Percentiles rank a stretch among this genome's conserved stretches.
Evolutionary conservation across 352 stramenopile genomes (phyloP).

Genomic region (Globisporangium irregulare): DNA sequence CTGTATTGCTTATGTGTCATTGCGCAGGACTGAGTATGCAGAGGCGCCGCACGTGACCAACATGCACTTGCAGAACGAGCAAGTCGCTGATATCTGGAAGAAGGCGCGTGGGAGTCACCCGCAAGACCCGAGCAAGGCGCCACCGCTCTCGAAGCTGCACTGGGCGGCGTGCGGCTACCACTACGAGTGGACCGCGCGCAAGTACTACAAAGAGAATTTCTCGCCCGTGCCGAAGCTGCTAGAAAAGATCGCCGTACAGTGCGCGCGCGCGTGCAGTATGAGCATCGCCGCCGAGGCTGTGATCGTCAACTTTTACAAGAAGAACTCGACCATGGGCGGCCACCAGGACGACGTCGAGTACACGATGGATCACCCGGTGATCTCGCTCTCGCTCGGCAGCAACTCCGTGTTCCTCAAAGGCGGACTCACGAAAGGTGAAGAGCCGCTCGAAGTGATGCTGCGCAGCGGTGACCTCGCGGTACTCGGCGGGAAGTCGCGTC

Average conservation of each 20-base stretch:
- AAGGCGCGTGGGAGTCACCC: conserved; percentile 38
- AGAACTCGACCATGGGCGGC: conserved; percentile 71
- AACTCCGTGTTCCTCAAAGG: conserved; percentile 77
- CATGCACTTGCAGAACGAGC: conserved; percentile 62
- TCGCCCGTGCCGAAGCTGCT: conserved; percentile 52
- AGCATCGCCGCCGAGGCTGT: conserved; percentile 58
- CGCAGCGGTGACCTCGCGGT: conserved; percentile 70
- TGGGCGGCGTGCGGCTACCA: conserved; percentile 74
- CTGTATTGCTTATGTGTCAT: background rate
- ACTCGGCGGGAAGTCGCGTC: conserved; percentile 50
- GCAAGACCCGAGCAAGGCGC: conserved; percentile 33
- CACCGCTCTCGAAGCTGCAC: conserved; percentile 58
- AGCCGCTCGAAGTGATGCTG: conserved; percentile 58
- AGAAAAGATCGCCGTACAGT: conserved; percentile 33
- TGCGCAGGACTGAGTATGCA: conserved; percentile 56
- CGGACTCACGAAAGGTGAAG: conserved; percentile 53
- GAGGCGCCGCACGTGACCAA: conserved; percentile 78
- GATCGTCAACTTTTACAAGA: conserved; percentile 86
- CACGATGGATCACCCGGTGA: conserved; percentile 79
- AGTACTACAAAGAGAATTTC: conserved; percentile 56
- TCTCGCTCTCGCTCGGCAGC: conserved; percentile 75
- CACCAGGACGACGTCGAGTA: conserved; percentile 84
- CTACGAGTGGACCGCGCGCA: conserved; percentile 79
- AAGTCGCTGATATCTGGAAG: conserved; percentile 49
- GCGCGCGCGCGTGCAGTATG: conserved; percentile 53